Percentiles rank a stretch among this genome's conserved stretches.
phyloP scores from a whole-genome alignment of 225 moss, liverwort and hornwort genomes.

The Marchantia polymorpha region DNA sequence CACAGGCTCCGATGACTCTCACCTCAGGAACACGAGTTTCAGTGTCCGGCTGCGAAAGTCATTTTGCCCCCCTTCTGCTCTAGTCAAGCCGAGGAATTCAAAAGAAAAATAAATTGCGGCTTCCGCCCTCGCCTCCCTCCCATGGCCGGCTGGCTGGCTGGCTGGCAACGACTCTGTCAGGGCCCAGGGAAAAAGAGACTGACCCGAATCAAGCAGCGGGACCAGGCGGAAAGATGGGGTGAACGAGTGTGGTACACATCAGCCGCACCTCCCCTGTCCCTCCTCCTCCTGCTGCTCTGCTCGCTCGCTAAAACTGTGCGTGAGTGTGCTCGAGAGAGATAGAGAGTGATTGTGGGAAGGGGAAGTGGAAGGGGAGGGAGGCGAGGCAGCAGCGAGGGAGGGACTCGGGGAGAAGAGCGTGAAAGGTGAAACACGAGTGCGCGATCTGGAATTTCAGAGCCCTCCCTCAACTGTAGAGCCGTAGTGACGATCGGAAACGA shows the following conservation, averaged over 20 bases:
- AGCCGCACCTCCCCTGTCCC: not conserved
- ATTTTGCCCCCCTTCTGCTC: not conserved
- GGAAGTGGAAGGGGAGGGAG: too few relatives aligned
- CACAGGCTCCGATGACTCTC: too few relatives aligned
- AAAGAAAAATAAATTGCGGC: not conserved
- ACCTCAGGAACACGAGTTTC: too few relatives aligned
- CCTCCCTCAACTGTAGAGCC: slow-evolving; percentile 2
- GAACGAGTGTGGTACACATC: not conserved
- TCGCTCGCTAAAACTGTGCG: not conserved
- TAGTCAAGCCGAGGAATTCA: not conserved
- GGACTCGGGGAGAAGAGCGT: too few relatives aligned
- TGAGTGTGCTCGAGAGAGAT: too few relatives aligned
- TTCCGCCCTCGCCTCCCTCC: too few relatives aligned
- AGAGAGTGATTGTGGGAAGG: too few relatives aligned
- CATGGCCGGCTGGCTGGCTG: not conserved
- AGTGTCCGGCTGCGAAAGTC: not conserved
- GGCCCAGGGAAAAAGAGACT: not conserved
- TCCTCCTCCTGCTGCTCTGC: not conserved
- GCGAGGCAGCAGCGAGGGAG: too few relatives aligned
- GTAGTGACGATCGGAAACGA: not conserved
- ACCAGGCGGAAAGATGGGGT: slow-evolving; percentile 1
- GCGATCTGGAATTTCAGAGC: too few relatives aligned
- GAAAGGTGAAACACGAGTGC: too few relatives aligned
- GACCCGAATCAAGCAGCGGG: not conserved
- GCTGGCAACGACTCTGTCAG: not conserved